Base-by-base conservation (phyloP, 1,284 basidiomycete species). In the Takashimella tepidaria region DNA sequence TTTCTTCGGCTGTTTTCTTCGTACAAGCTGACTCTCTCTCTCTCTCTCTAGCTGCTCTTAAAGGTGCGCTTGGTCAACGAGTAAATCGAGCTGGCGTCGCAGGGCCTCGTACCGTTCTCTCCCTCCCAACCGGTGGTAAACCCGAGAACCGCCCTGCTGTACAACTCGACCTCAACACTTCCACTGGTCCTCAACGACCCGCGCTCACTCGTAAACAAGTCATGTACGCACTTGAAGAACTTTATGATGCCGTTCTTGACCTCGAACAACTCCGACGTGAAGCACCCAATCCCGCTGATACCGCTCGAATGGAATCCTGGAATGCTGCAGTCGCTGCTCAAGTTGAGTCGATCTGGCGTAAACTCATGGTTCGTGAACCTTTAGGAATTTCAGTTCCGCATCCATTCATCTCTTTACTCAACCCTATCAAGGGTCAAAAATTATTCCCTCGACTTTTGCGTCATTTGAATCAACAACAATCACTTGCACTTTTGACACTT, bases 361-460 rank as follows among this genome's bases (percentile, higher is more conserved):
- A 84, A 45, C 76, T 97, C 45, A 82, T 87, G 66, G 88, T 98
- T 21, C 85, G 90, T 79, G 87, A 91, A 44, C 92, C 92, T 23
- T 82, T 98, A 11, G 92, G 93, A 70, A 87, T 90, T 37, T 92
- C 90, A 68, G 81, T 88, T 58, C 95, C 95, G 4, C 96, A 98
- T 77, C 96, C 96, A 0, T 98, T 99, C 77, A 87, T 98, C 63
- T 92, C 92, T 1, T 81, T 99, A 42, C 80, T 99, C 45, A 83
- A 82, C 31, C 86, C 89, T 2, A 82, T 84, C 61, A 99, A 99
- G 77, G 96, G 96, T 56, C 98, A 98, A 79, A 85, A 86, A 57
- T 81, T 99, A 20, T 80, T 99, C 41, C 88, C 92, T 3, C 86
- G 96, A 37, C 83, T 93, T 3, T 84, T 90, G 19, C 86, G 92